These are phyloP conservation scores for Graphium sp. DNA, from an alignment of 2,329 filamentous ascomycete genomes.

Conservation along the genomic window DNA sequence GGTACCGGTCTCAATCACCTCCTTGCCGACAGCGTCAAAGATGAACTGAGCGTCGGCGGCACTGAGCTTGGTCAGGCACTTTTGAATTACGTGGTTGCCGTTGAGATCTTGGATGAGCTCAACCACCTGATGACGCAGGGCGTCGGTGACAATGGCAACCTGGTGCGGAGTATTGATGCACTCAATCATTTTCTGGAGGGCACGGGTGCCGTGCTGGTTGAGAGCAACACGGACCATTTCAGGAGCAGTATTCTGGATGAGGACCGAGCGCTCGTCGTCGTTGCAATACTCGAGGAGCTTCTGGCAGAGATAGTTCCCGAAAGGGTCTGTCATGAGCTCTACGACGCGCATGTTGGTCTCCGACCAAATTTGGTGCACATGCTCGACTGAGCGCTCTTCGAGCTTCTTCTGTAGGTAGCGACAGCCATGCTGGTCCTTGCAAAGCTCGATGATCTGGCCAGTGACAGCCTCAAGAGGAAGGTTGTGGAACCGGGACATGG, in stretches of 20 bases:
- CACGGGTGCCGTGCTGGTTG: conserved; percentile 93
- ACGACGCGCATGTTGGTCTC: conserved; percentile 90
- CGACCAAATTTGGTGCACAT: conserved; percentile 83
- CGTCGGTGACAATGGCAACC: conserved; percentile 72
- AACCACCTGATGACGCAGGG: conserved; percentile 71
- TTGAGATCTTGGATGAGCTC: conserved; percentile 94
- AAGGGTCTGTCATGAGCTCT: conserved; percentile 97
- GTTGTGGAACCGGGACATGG: conserved; percentile 69
- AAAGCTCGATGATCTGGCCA: conserved; percentile 75
- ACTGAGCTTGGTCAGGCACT: conserved; percentile 89
- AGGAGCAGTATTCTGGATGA: conserved; percentile 78
- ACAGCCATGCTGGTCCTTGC: conserved; percentile 97
- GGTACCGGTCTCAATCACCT: conserved; percentile 84
- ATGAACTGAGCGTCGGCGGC: conserved; percentile 84
- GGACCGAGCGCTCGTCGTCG: conserved; percentile 80
- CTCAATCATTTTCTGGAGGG: conserved; percentile 99
- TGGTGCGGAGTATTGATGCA: conserved; percentile 78
- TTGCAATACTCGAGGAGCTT: conserved; percentile 93
- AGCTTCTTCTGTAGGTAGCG: conserved; percentile 95
- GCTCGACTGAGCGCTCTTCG: conserved; percentile 69
- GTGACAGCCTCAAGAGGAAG: conserved; percentile 64
- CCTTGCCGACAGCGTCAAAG: conserved; percentile 76
- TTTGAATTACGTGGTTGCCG: conserved; percentile 97
- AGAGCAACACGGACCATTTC: conserved; percentile 86
- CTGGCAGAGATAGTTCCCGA: conserved; percentile 98